Percentiles rank a stretch among this genome's conserved stretches.
phyloP scores from a whole-genome alignment of 1,284 basidiomycete genomes.

The Amylostereum areolatum region DNA sequence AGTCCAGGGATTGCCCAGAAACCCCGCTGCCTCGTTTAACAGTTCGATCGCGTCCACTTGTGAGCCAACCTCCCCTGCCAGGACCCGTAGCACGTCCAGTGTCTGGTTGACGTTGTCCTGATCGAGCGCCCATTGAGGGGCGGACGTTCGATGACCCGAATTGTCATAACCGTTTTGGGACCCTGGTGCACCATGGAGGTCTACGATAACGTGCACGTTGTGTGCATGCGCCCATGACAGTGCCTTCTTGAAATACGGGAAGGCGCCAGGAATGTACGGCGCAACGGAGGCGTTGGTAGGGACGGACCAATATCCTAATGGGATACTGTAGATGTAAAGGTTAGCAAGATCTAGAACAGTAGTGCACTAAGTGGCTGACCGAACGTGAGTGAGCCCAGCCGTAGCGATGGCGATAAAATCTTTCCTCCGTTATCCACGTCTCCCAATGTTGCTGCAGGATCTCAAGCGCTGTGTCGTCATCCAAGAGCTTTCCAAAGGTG shows the following conservation, averaged over 20 bases:
- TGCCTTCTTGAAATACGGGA: slow-evolving; percentile 61
- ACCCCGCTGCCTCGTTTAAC: slow-evolving; percentile 61
- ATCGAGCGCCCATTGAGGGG: slow-evolving; percentile 59
- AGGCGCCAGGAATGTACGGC: slow-evolving; percentile 62
- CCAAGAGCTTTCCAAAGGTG: slow-evolving; percentile 55
- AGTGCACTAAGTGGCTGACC: slow-evolving; percentile 30
- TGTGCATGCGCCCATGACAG: slow-evolving; percentile 61
- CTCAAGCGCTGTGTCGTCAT: slow-evolving; percentile 36
- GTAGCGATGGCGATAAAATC: slow-evolving; percentile 60
- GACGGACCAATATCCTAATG: slow-evolving; percentile 73
- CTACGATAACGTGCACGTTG: slow-evolving; percentile 57
- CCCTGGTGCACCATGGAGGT: slow-evolving; percentile 67
- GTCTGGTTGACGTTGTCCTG: slow-evolving; percentile 57
- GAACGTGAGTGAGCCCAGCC: slow-evolving; percentile 77
- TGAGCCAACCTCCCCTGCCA: slow-evolving; percentile 50
- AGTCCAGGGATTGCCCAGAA: slow-evolving; percentile 35
- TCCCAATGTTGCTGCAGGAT: slow-evolving; percentile 61
- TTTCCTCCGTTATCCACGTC: slow-evolving; percentile 69
- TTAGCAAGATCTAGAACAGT: not conserved
- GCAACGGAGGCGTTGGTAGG: slow-evolving; percentile 46
- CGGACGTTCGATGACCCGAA: slow-evolving; percentile 66
- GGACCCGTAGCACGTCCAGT: slow-evolving; percentile 53
- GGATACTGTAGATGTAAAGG: slow-evolving; percentile 41
- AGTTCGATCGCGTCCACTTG: slow-evolving; percentile 58
- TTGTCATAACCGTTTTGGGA: slow-evolving; percentile 81